Percentiles rank a stretch among this genome's conserved stretches.
Evolutionary conservation across 2,329 filamentous ascomycete genomes (phyloP).

Genomic region (Microdochium bolleyi): DNA sequence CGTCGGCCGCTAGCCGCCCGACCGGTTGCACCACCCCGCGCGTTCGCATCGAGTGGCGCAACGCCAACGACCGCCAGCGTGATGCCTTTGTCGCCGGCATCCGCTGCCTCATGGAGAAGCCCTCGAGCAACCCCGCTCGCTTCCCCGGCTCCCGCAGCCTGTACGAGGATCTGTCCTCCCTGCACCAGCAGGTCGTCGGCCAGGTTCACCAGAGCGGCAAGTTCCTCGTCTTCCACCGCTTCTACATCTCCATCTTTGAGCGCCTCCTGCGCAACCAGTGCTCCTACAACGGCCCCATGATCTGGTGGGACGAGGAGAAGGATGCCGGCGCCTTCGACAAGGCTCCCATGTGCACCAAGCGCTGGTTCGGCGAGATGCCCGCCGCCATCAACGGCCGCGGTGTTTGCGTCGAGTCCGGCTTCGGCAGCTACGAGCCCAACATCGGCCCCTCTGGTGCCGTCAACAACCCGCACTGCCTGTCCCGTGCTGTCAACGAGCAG

Average conservation of each 20-base stretch:
- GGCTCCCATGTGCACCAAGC: slow-evolving; percentile 20
- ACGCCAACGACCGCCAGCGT: slow-evolving; percentile 6
- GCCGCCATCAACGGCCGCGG: not conserved
- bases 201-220: slow-evolving; percentile 21
- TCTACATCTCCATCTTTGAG: slow-evolving; percentile 26
- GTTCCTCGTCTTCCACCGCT: slow-evolving; percentile 32
- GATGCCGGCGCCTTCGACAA: slow-evolving; percentile 21
- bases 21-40: not conserved
- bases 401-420: slow-evolving; percentile 1
- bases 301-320: slow-evolving; percentile 32
- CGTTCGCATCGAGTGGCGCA: slow-evolving; percentile 5
- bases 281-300: slow-evolving; percentile 22
- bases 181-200: slow-evolving; percentile 23
- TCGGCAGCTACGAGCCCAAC: slow-evolving; percentile 6
- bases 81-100: slow-evolving; percentile 9
- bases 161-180: slow-evolving; percentile 26
- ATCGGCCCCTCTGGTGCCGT: slow-evolving; percentile 20
- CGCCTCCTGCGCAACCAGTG: slow-evolving; percentile 27
- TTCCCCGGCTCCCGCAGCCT: slow-evolving; percentile 3
- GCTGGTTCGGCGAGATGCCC: slow-evolving; percentile 14
- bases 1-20: not conserved
- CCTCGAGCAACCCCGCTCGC: slow-evolving; percentile 4
- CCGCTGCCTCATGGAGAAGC: slow-evolving; percentile 9
- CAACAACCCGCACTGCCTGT: slow-evolving; percentile 15
- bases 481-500: slow-evolving; percentile 22